Conservation (phyloP, 805 yeast genomes). For the Candida glaebosa region DNA sequence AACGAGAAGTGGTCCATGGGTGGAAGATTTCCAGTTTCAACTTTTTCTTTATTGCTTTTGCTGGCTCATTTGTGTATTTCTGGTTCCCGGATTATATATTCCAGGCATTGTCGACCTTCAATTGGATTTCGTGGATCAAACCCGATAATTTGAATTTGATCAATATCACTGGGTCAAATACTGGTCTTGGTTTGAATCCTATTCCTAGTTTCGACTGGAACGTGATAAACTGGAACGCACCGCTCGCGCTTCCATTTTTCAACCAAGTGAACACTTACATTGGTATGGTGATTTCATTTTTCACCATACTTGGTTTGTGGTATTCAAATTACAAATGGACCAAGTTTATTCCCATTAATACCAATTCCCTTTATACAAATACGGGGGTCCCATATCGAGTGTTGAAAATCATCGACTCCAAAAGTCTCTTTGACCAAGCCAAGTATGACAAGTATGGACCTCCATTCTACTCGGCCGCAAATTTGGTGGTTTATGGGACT, state of each 20-base stretch:
- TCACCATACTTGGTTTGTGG: slow-evolving; percentile 18
- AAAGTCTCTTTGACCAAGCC: slow-evolving; percentile 24
- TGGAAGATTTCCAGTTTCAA: slow-evolving; percentile 25
- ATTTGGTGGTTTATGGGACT: slow-evolving; percentile 25
- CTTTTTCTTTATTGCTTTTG: slow-evolving; percentile 17
- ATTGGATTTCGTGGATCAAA: slow-evolving; percentile 59
- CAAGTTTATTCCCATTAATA: slow-evolving; percentile 33
- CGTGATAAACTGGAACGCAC: slow-evolving; percentile 22
- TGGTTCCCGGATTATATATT: slow-evolving; percentile 47
- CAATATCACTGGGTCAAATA: slow-evolving; percentile 42
- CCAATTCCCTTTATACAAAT: slow-evolving; percentile 45
- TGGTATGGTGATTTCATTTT: slow-evolving; percentile 17
- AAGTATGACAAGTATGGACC: slow-evolving; percentile 24
- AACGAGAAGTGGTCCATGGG: slow-evolving; percentile 24
- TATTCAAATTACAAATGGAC: slow-evolving; percentile 22
- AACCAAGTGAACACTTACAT: slow-evolving; percentile 11
- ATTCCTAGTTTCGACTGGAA: slow-evolving; percentile 51
- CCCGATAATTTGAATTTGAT: slow-evolving; percentile 50
- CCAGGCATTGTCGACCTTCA: slow-evolving; percentile 39
- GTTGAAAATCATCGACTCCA: slow-evolving; percentile 34
- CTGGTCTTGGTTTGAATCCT: slow-evolving; percentile 54
- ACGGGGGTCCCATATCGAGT: slow-evolving; percentile 45
- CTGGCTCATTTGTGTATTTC: slow-evolving; percentile 34
- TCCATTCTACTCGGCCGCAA: slow-evolving; percentile 28
- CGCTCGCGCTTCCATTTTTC: slow-evolving; percentile 44